Percentiles rank a stretch among this genome's conserved stretches.
These are phyloP conservation scores for Penicillium arizonense DNA, from an alignment of 495 filamentous ascomycete species.

Conservation along the genomic window DNA sequence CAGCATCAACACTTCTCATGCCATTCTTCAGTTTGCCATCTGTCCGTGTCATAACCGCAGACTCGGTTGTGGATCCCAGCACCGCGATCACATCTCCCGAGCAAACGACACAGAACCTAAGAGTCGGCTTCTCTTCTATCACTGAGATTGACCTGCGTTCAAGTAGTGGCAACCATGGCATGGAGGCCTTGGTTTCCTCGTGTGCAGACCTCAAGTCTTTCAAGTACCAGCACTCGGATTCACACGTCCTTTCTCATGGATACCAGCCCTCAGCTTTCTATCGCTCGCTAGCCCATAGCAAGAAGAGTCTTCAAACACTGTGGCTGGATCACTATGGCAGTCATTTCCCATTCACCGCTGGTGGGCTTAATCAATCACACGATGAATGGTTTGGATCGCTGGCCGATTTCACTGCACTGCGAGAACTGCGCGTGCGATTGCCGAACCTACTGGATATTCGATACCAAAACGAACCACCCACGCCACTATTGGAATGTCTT, in stretches of 20 bases:
- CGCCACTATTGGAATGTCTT: conserved; percentile 23
- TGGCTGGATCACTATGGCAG: conserved; percentile 35
- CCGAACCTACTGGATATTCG: conserved; percentile 34
- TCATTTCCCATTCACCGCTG: conserved; percentile 32
- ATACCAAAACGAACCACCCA: conserved; percentile 24
- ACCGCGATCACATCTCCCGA: not conserved
- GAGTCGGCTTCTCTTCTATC: conserved; percentile 15
- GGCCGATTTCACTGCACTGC: conserved; percentile 28
- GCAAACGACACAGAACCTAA: not conserved
- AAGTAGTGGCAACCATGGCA: conserved; percentile 31
- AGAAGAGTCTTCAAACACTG: conserved; percentile 26
- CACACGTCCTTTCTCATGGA: conserved; percentile 22
- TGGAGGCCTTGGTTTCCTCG: conserved; percentile 21
- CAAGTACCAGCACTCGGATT: conserved; percentile 39
- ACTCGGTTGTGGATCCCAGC: conserved; percentile 28
- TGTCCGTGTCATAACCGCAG: conserved; percentile 24
- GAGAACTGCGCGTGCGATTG: conserved; percentile 35
- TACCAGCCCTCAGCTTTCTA: conserved; percentile 31
- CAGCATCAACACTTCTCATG: conserved; percentile 8
- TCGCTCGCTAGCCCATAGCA: conserved; percentile 26
- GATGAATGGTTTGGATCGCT: conserved; percentile 37
- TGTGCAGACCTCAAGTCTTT: conserved; percentile 31
- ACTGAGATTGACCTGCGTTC: conserved; percentile 26
- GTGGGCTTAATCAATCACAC: conserved; percentile 31
- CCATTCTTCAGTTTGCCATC: conserved; percentile 32